Base-by-base conservation (phyloP, 1,284 basidiomycete genomes). In the Ceratobasidium sp. region DNA sequence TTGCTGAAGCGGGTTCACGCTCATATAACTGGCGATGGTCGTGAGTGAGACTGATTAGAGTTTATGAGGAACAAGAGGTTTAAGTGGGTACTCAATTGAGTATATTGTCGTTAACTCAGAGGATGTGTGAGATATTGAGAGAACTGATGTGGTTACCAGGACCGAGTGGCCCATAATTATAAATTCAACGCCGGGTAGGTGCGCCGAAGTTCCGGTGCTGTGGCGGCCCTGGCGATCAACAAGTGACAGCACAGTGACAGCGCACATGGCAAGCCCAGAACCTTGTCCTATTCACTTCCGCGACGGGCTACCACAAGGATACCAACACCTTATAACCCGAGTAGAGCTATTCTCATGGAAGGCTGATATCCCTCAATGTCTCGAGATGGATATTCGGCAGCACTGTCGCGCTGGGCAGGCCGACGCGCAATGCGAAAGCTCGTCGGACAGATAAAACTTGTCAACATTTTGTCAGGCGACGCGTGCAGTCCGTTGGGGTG, bases 401-500 rank as follows among this genome's bases (percentile, higher is more conserved):
- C 7, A 44, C 48, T 74, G 33, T 74, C 71, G 26, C 71, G 71
- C 17, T 74, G 71, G 71, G 71, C 71, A 17, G 71, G 71, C 46
- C 71, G 57, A 38, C 57, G 61, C 9, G 61, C 71, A 0, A 64
- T n/a, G 42, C 71, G 59, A 44, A 78, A 68, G 42, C 78, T 78
- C 15, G 40, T 78, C 2, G 61, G 56, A 7, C 54, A 74, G 23
- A 66, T 77, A 20, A 73, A 57, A 26, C 78, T 83, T 77, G 86
- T 84, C 28, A 82, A 85, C 75, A 81, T 87, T 57, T 80, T 87
- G 9, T 82, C 86, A 38, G 86, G 86, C 1, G 84, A 86, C 69
- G 87, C 86, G 12, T 86, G 86, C 78, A 78, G 83, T 61, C 86
- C 86, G 17, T 85, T 87, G 65, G 84, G 84, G 85, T 85, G 56